These are phyloP conservation scores for Blastomyces gilchristii DNA, from an alignment of 2,329 filamentous ascomycete species.

Conservation along the genomic window DNA sequence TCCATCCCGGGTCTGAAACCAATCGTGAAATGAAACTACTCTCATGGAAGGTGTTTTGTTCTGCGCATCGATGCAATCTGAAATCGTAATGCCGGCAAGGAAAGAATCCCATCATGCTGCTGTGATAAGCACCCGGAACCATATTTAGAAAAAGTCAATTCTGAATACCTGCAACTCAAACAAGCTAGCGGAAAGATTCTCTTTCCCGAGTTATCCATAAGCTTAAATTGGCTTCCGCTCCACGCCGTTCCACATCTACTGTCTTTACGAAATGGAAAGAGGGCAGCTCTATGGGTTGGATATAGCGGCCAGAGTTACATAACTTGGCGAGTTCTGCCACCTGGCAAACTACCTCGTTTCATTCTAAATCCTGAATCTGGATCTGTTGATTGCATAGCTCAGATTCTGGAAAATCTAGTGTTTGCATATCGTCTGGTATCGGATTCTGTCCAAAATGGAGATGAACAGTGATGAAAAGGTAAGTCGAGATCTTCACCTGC, in stretches of 20 bases:
- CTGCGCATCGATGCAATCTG: background rate
- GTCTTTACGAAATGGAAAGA: background rate
- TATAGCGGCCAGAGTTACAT: background rate
- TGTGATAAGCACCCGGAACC: background rate
- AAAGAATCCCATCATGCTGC: background rate
- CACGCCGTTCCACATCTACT: background rate
- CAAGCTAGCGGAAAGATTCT: background rate
- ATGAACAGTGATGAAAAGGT: constrained; percentile 39
- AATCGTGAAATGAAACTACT: background rate
- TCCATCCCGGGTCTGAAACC: background rate
- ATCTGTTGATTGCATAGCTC: background rate
- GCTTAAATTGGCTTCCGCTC: background rate
- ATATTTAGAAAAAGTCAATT: background rate
- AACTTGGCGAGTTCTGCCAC: background rate
- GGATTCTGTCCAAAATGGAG: constrained; percentile 32
- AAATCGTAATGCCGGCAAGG: background rate
- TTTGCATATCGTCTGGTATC: background rate
- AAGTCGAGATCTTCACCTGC: constrained; percentile 12
- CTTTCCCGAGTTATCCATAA: background rate
- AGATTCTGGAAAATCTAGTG: no score
- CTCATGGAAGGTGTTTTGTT: background rate
- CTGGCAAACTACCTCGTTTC: background rate
- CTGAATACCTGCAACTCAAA: background rate
- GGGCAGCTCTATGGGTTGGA: background rate
- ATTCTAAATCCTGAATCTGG: background rate